These are phyloP conservation scores for Penicillium robsamsonii DNA, from an alignment of 495 filamentous ascomycete species.

Conservation along the genomic window DNA sequence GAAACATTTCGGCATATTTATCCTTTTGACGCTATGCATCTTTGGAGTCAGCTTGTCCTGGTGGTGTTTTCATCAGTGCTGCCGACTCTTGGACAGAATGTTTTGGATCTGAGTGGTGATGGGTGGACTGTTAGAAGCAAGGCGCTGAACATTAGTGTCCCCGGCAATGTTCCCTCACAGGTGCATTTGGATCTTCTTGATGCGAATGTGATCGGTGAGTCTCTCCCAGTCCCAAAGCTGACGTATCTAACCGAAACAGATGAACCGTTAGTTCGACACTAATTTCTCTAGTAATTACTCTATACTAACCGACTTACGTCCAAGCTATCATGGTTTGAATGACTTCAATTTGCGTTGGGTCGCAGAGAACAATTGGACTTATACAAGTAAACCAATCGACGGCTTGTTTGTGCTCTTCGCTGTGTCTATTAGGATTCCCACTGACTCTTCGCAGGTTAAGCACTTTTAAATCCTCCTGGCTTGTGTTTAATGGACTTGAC, in stretches of 20 bases:
- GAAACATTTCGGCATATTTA: neutral
- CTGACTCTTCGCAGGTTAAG: constrained; percentile 21
- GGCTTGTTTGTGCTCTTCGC: constrained; percentile 41
- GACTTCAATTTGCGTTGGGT: constrained; percentile 65
- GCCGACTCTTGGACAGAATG: constrained; percentile 29
- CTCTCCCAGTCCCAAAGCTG: neutral
- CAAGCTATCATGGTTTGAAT: constrained; percentile 54
- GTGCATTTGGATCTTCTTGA: constrained; percentile 60
- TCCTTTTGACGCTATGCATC: constrained; percentile 18
- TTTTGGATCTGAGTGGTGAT: constrained; percentile 52
- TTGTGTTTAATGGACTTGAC: constrained; percentile 65
- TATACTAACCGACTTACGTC: constrained; percentile 1
- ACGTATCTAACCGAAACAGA: constrained; percentile 23
- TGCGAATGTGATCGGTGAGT: constrained; percentile 48
- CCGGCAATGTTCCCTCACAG: constrained; percentile 61
- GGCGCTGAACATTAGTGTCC: constrained; percentile 53
- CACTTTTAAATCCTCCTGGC: constrained; percentile 42
- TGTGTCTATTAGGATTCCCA: neutral
- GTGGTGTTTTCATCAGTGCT: constrained; percentile 16
- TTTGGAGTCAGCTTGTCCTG: constrained; percentile 17
- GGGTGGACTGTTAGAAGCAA: constrained; percentile 57
- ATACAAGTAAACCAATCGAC: constrained; percentile 50
- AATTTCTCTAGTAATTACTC: constrained; percentile 15
- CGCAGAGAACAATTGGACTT: constrained; percentile 60
- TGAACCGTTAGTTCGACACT: constrained; percentile 42